These are phyloP conservation scores for Gaillardinia entomophila DNA, from an alignment of 805 yeast species.

Conservation along the genomic window DNA sequence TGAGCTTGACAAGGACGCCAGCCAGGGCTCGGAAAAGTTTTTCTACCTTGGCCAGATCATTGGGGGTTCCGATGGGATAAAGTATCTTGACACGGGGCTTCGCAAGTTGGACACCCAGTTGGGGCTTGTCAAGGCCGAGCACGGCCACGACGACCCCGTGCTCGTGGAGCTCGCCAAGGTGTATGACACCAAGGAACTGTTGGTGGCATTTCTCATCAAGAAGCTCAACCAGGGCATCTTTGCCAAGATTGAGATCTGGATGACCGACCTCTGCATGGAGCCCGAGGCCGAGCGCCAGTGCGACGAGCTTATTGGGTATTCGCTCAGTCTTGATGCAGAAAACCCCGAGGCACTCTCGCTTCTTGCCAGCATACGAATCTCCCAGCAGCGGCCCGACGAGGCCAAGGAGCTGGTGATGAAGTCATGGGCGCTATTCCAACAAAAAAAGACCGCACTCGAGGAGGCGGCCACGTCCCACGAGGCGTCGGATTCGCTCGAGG, in stretches of 20 bases:
- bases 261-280: slow-evolving; percentile 97
- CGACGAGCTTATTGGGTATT: slow-evolving; percentile 59
- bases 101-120: slow-evolving; percentile 36
- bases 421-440: slow-evolving; percentile 67
- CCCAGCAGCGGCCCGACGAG: slow-evolving; percentile 72
- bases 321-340: slow-evolving; percentile 52
- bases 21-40: slow-evolving; percentile 71
- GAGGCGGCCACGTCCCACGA: slow-evolving; percentile 21
- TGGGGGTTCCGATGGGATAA: slow-evolving; percentile 75
- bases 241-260: slow-evolving; percentile 90
- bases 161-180: slow-evolving; percentile 19
- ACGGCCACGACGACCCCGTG: slow-evolving; percentile 15
- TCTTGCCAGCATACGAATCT: slow-evolving; percentile 80
- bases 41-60: slow-evolving; percentile 86
- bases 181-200: slow-evolving; percentile 17
- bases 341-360: slow-evolving; percentile 81
- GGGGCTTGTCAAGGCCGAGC: slow-evolving; percentile 22
- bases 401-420: slow-evolving; percentile 62
- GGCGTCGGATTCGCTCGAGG: slow-evolving; percentile 35
- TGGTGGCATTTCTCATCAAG: slow-evolving; percentile 34
- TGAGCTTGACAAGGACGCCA: slow-evolving; percentile 63
- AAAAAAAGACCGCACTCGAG: slow-evolving; percentile 45
- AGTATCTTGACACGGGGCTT: slow-evolving; percentile 58
- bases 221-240: slow-evolving; percentile 74
- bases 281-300: slow-evolving; percentile 80